Conservation (phyloP, 306 rosid species). For the Medicago lupulina region DNA sequence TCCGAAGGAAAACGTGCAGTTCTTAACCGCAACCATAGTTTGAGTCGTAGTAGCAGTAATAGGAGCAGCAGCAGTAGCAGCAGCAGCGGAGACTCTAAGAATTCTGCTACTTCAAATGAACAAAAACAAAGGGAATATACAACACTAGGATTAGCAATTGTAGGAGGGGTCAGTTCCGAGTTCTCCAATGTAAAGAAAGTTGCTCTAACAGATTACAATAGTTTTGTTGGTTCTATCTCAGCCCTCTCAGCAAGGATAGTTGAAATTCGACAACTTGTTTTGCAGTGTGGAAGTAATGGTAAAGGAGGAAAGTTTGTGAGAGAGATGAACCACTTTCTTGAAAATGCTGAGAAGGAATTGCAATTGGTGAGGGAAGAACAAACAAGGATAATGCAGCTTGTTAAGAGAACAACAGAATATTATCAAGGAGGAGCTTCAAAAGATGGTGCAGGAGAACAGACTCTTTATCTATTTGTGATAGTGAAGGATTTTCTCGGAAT, state of each 20-base stretch:
- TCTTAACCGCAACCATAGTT: conserved; percentile 57
- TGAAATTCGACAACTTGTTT: conserved; percentile 52
- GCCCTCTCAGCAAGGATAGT: conserved; percentile 51
- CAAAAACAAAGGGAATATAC: conserved; percentile 72
- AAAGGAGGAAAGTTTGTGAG: conserved; percentile 64
- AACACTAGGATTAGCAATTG: conserved; percentile 77
- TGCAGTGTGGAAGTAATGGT: conserved; percentile 51
- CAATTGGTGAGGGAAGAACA: conserved; percentile 59
- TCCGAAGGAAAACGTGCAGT: conserved; percentile 86
- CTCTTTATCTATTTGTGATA: conserved; percentile 72
- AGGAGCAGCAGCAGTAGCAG: conserved; percentile 28
- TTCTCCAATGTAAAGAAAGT: conserved; percentile 83
- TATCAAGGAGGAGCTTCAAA: conserved; percentile 76
- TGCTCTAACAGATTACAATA: conserved; percentile 63
- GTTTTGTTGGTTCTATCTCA: conserved; percentile 53
- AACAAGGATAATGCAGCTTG: conserved; percentile 63
- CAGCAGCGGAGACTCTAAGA: conserved; percentile 31
- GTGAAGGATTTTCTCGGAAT: conserved; percentile 84
- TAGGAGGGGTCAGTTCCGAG: conserved; percentile 92
- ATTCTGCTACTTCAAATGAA: conserved; percentile 47
- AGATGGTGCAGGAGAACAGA: conserved; percentile 55
- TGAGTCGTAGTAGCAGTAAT: conserved; percentile 59
- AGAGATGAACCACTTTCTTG: conserved; percentile 76
- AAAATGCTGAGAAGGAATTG: conserved; percentile 64
- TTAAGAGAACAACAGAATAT: conserved; percentile 72